Conservation (phyloP, 345 rosid genomes). For the Physaria fendleri region DNA sequence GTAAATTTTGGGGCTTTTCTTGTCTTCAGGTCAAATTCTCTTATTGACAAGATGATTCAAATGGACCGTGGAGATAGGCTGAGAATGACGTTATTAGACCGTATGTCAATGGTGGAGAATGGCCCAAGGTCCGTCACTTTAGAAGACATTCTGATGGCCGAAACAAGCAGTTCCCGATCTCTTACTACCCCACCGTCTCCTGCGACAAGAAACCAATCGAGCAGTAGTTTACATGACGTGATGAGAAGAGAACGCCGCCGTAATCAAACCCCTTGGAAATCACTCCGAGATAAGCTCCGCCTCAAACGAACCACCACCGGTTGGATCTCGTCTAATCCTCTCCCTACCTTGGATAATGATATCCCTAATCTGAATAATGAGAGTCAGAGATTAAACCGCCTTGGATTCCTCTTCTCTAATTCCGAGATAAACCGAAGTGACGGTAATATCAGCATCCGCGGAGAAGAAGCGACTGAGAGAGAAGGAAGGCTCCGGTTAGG, state of each 20-base stretch:
- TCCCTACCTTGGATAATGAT: conserved; percentile 43
- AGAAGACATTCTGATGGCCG: conserved; percentile 8
- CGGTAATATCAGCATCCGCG: neutral
- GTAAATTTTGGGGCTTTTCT: too few species aligned
- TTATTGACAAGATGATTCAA: conserved; percentile 7
- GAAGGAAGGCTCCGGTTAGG: conserved; percentile 17
- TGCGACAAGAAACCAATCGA: neutral
- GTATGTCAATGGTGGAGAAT: conserved; percentile 13
- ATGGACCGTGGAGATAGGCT: conserved; percentile 23
- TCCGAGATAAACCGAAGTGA: conserved; percentile 21
- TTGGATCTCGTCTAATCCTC: conserved; percentile 44
- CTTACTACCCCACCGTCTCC: neutral
- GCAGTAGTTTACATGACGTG: conserved; percentile 43
- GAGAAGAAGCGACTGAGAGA: conserved; percentile 45
- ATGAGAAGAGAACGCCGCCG: conserved; percentile 41
- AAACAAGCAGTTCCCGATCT: neutral
- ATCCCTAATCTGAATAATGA: neutral
- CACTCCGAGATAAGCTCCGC: conserved; percentile 53
- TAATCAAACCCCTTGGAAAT: conserved; percentile 60
- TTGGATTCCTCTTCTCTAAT: conserved; percentile 32
- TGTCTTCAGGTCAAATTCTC: neutral
- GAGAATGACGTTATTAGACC: conserved; percentile 11
- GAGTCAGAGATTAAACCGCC: neutral
- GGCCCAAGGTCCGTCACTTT: conserved; percentile 12
- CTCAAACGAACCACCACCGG: conserved; percentile 56